Conservation (phyloP, 78 protist species). For the Anaeramoeba flamelloides region DNA sequence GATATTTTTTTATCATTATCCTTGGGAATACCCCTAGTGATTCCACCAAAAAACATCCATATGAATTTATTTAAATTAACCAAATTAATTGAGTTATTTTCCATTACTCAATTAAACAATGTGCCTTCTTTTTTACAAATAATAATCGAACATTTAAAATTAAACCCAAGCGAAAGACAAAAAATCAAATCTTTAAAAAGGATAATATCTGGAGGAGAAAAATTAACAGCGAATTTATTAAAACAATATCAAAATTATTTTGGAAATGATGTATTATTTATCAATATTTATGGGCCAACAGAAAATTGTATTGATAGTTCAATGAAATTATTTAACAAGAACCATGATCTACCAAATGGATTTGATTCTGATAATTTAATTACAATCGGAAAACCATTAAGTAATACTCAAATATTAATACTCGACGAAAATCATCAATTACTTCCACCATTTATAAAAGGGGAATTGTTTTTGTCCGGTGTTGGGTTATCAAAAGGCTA, state of each 20-base stretch:
- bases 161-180: no score
- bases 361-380: background rate
- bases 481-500: background rate
- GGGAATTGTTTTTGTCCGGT: slow-evolving; percentile 1
- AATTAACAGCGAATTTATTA: background rate
- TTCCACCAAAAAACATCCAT: background rate
- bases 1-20: background rate
- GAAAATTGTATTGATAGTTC: no score
- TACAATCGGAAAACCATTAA: background rate
- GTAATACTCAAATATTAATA: background rate
- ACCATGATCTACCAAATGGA: background rate
- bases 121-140: no score
- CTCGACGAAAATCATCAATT: background rate
- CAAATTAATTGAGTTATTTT: background rate
- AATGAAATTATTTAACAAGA: background rate
- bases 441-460: background rate
- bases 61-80: background rate
- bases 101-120: background rate
- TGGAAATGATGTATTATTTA: background rate
- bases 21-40: background rate
- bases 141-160: no score
- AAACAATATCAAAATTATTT: background rate
- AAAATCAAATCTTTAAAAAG: background rate
- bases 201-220: slow-evolving; percentile 11
- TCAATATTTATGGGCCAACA: background rate